Conservation (phyloP, 345 rosid genomes). For the Eucalyptus urophylla region DNA sequence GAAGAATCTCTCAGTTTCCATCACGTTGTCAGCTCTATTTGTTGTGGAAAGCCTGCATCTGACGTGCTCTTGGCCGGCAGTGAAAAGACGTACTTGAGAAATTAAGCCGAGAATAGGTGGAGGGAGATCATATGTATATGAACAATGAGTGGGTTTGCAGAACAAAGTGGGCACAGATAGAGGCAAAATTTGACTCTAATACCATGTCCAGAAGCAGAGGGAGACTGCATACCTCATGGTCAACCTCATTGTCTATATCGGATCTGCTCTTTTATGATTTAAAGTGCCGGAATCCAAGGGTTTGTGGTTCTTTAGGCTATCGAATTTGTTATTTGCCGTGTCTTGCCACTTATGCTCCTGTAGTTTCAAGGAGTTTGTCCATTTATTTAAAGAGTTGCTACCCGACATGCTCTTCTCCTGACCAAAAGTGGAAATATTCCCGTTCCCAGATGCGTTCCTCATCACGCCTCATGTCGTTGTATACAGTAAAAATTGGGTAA, state of each 20-base stretch:
- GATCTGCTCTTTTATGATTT: not conserved
- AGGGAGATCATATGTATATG: accelerated
- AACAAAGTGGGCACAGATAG: accelerated
- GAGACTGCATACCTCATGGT: not conserved
- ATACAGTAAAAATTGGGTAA: not conserved
- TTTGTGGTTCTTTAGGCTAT: not conserved
- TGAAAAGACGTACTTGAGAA: not conserved
- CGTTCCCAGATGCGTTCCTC: not conserved
- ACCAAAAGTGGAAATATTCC: not conserved
- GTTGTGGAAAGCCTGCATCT: not conserved
- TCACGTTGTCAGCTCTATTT: not conserved
- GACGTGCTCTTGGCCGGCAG: not conserved
- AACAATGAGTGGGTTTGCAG: accelerated
- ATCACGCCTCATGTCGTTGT: not conserved
- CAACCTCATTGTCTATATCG: not conserved
- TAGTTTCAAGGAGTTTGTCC: not conserved
- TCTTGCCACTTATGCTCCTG: not conserved
- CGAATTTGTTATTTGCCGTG: not conserved
- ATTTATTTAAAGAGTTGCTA: not conserved
- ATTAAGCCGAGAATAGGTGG: not conserved
- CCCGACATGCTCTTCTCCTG: not conserved
- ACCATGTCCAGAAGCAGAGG: not conserved
- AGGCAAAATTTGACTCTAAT: not conserved
- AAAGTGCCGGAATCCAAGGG: not conserved
- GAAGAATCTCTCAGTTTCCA: not conserved